These are phyloP conservation scores for Rhypophila decipiens DNA, from an alignment of 495 filamentous ascomycete genomes.

Conservation along the genomic window DNA sequence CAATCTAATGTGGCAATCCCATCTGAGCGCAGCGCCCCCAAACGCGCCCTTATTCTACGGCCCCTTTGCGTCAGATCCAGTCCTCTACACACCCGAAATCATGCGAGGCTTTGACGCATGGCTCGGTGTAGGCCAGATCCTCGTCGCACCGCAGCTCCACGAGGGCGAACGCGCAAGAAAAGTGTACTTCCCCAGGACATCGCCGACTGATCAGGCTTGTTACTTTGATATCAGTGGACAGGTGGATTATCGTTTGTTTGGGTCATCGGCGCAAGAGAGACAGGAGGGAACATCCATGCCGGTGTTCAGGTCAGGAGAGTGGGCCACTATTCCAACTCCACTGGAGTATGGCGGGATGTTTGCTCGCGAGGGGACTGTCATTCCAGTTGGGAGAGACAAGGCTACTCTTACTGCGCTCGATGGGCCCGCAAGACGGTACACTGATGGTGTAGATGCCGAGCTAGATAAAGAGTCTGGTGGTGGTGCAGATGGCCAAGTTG, in stretches of 20 bases:
- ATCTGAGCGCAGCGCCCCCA: not conserved
- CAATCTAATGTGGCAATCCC: slow-evolving; percentile 5
- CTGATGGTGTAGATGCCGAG: not conserved
- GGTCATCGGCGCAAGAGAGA: no score
- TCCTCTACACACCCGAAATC: not conserved
- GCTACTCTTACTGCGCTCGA: slow-evolving; percentile 1
- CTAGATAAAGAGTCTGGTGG: not conserved
- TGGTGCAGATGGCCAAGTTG: slow-evolving; percentile 1
- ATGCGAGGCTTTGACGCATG: slow-evolving; percentile 4
- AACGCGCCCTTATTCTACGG: slow-evolving; percentile 8
- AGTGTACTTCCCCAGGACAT: slow-evolving; percentile 3
- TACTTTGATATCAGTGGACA: slow-evolving; percentile 7
- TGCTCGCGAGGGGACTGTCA: slow-evolving; percentile 2
- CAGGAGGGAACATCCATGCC: no score
- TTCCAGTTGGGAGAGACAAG: slow-evolving; percentile 3
- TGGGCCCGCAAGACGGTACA: not conserved
- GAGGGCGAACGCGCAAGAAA: not conserved
- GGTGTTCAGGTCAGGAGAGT: not conserved
- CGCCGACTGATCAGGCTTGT: not conserved
- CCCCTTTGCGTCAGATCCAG: slow-evolving; percentile 2
- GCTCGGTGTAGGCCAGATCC: slow-evolving; percentile 4
- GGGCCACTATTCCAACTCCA: slow-evolving; percentile 1
- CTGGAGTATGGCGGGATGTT: slow-evolving; percentile 3
- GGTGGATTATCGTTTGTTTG: slow-evolving; percentile 1
- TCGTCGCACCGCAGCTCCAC: slow-evolving; percentile 2